Evolutionary conservation across 2,329 filamentous ascomycete genomes (phyloP).

Genomic region (Beauveria scarabaeidicola): DNA sequence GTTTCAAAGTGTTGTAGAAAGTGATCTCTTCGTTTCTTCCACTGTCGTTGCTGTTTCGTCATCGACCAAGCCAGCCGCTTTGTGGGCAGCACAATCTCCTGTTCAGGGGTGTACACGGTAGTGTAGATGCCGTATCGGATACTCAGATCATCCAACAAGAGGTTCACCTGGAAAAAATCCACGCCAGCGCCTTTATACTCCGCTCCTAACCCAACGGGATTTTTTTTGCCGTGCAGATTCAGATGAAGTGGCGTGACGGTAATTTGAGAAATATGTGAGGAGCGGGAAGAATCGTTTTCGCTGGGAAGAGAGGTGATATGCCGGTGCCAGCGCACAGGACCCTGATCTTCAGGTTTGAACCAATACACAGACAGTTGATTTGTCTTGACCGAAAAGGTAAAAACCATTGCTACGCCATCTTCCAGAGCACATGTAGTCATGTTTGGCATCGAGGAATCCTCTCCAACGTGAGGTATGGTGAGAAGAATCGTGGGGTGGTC

Average conservation of each 20-base stretch:
- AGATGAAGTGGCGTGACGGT: constrained; percentile 22
- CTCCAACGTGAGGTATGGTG: constrained; percentile 4
- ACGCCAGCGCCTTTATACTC: constrained; percentile 26
- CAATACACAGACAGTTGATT: constrained; percentile 28
- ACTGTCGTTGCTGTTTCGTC: constrained; percentile 18
- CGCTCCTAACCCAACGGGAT: constrained; percentile 18
- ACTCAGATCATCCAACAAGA: constrained; percentile 33
- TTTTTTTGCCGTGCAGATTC: neutral
- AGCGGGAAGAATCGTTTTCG: constrained; percentile 1
- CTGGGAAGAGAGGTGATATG: constrained; percentile 23
- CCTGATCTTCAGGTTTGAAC: constrained; percentile 19
- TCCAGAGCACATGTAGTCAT: constrained; percentile 21
- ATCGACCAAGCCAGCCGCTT: constrained; percentile 20
- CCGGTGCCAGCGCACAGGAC: constrained; percentile 30
- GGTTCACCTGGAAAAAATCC: constrained; percentile 39
- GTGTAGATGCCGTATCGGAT: constrained; percentile 32
- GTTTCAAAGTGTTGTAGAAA: constrained; percentile 22
- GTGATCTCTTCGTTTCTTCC: constrained; percentile 21
- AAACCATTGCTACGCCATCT: constrained; percentile 21
- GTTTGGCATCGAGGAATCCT: constrained; percentile 4
- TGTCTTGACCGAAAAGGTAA: constrained; percentile 24
- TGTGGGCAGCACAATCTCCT: constrained; percentile 22
- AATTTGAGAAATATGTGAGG: constrained; percentile 18
- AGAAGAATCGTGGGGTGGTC: neutral
- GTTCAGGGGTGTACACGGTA: constrained; percentile 17